These are phyloP conservation scores for Suhomyces maxii DNA, from an alignment of 1,139 yeast species.

Conservation along the genomic window DNA sequence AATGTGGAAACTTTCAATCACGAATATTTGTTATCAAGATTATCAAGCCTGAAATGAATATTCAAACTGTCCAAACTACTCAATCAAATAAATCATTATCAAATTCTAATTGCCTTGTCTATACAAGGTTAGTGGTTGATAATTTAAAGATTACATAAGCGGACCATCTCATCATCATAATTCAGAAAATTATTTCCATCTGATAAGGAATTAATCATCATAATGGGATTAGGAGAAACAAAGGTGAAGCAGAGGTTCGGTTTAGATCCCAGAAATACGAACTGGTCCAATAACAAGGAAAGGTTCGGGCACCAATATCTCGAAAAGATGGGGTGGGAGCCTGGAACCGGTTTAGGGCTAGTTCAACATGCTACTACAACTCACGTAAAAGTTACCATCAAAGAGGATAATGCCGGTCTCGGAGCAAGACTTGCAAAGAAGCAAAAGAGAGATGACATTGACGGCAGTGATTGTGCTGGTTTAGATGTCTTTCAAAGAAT, in stretches of 20 bases:
- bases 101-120: too few relatives aligned
- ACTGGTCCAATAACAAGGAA: slow-evolving; percentile 86
- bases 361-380: slow-evolving; percentile 64
- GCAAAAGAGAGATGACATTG: slow-evolving; percentile 53
- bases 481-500: slow-evolving; percentile 90
- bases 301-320: slow-evolving; percentile 89
- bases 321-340: slow-evolving; percentile 84
- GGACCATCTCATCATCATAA: slow-evolving; percentile 2
- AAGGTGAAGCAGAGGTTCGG: slow-evolving; percentile 86
- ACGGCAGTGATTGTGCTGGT: slow-evolving; percentile 84
- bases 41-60: too few relatives aligned
- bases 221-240: slow-evolving; percentile 88
- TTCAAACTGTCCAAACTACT: too few relatives aligned
- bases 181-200: neutral
- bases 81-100: neutral
- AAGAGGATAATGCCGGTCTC: slow-evolving; percentile 80
- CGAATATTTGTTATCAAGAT: too few relatives aligned
- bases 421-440: slow-evolving; percentile 75
- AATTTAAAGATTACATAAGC: slow-evolving; percentile 9
- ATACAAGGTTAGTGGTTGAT: too few relatives aligned
- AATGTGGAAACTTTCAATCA: too few relatives aligned
- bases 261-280: slow-evolving; percentile 87
- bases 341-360: slow-evolving; percentile 85
- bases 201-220: neutral
- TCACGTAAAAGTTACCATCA: slow-evolving; percentile 78